Percentiles rank a stretch among this genome's conserved stretches.
phyloP scores from a whole-genome alignment of 495 filamentous ascomycete species.

The Saxophila tyrrhenica region DNA sequence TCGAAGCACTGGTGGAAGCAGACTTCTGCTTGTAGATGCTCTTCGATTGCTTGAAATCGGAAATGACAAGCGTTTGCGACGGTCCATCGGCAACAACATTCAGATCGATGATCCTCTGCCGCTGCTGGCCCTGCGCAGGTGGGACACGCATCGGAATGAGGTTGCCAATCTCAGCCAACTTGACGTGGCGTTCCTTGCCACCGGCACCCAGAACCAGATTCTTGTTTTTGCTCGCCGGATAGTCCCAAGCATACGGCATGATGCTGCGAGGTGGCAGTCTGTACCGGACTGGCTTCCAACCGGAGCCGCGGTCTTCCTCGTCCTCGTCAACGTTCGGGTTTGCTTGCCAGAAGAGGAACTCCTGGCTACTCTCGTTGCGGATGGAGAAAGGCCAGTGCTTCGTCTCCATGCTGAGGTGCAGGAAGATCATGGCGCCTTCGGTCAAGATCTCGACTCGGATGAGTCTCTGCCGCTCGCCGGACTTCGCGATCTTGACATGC shows the following conservation, averaged over 20 bases:
- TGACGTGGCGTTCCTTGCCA: conserved; percentile 76
- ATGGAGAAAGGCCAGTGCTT: conserved; percentile 98
- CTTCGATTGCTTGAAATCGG: conserved; percentile 89
- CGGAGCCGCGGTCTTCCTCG: conserved; percentile 60
- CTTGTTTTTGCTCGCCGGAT: conserved; percentile 90
- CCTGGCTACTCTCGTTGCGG: conserved; percentile 91
- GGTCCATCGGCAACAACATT: conserved; percentile 91
- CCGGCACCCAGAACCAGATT: conserved; percentile 73
- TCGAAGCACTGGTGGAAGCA: conserved; percentile 42
- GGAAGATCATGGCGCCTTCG: conserved; percentile 84
- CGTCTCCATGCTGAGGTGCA: conserved; percentile 78
- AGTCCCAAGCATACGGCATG: conserved; percentile 99
- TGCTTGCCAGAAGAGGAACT: conserved; percentile 90
- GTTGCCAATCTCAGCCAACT: conserved; percentile 92
- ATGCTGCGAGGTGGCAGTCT: conserved; percentile 90
- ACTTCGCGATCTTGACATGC: conserved; percentile 86
- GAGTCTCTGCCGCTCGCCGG: conserved; percentile 76
- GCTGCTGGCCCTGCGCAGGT: conserved; percentile 41
- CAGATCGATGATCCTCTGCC: conserved; percentile 82
- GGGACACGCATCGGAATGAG: conserved; percentile 78
- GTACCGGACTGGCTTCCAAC: conserved; percentile 84
- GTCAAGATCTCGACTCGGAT: conserved; percentile 81
- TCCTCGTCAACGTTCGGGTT: conserved; percentile 72
- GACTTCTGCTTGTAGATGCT: conserved; percentile 86
- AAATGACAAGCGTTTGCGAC: conserved; percentile 83